Base-by-base conservation (phyloP, 306 rosid genomes). In the Inga laurina region DNA sequence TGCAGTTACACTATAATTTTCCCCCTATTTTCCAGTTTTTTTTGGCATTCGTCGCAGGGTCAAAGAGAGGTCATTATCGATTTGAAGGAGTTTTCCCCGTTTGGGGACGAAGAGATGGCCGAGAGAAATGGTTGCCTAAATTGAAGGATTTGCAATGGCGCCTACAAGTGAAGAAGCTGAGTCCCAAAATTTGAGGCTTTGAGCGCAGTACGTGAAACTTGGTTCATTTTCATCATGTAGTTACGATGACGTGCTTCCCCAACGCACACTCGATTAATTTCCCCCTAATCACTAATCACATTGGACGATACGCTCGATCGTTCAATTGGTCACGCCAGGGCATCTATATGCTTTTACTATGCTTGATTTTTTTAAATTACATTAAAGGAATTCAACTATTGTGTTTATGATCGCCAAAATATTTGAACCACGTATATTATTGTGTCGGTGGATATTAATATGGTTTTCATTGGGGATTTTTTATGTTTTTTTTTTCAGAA, bases 121-220 rank as follows among this genome's bases (percentile, higher is more conserved):
- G 84, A 80, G 91, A 89, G 92, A 51, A 89, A 81, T 86, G 90
- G 78, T 77, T 81, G 94, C 90, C 97, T 88, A 87, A 85, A 87
- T 88, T 82, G 84, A 85, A 44, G 93, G 86, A 67, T 68, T 12
- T 85, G 82, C 88, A 78, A 68, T 79, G 61, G 77, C 77, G 81
- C 70, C 14, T 78, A 76, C 21, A 46, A 73, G 43, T 70, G 74
- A 68, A 9, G 12, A 68, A 68, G 13, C 3, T 11, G 13, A 10
- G 16, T 30, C 24, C 45, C 66, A 22, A 77, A 18, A 21, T 61
- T 61, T 43, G 22, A 46, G 69, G 49, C 82, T 79, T 54, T 18
- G 18, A 22, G 41, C 45, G 45, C 83, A 14, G 43, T 73, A 51
- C 77, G 59, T 73, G 35, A 49, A 66, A 34, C 67, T 68, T 35